Percentiles rank a stretch among this genome's conserved stretches.
Evolutionary conservation across 306 rosid genomes (phyloP).

Genomic region (Quercus wislizeni): DNA sequence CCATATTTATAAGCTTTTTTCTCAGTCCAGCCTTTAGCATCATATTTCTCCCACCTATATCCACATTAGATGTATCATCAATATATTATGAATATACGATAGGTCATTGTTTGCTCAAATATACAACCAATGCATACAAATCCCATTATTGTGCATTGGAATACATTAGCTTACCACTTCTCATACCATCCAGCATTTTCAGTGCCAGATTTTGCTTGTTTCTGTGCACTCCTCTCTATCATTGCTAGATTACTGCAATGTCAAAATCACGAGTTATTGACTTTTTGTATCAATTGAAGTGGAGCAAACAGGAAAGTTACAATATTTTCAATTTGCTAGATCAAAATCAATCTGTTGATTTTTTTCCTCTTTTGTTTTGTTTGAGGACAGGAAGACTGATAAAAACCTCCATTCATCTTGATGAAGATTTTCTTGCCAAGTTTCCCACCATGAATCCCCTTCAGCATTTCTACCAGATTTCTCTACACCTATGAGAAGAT

Average conservation of each 20-base stretch:
- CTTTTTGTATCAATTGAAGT: neutral
- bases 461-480: constrained; percentile 92
- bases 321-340: neutral
- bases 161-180: constrained; percentile 67
- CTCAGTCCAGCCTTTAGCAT: constrained; percentile 99
- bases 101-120: neutral
- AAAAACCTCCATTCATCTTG: constrained; percentile 98
- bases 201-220: constrained; percentile 93
- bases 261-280: constrained; percentile 19
- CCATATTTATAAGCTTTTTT: constrained; percentile 97
- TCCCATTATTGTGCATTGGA: neutral
- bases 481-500: constrained; percentile 65
- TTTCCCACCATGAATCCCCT: constrained; percentile 99
- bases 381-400: constrained; percentile 11
- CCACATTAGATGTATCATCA: constrained; percentile 26
- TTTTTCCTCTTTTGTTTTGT: neutral
- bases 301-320: neutral
- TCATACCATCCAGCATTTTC: constrained; percentile 99
- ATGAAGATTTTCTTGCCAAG: constrained; percentile 97
- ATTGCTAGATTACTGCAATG: constrained; percentile 80
- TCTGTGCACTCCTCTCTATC: constrained; percentile 97
- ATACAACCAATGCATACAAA: constrained; percentile 4
- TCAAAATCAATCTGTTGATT: neutral
- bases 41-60: constrained; percentile 96
- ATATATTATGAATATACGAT: constrained; percentile 2